Evolutionary conservation across 345 rosid genomes (phyloP), one percentile per base, ranked within the genome.

Genomic region (Moringa oleifera): DNA sequence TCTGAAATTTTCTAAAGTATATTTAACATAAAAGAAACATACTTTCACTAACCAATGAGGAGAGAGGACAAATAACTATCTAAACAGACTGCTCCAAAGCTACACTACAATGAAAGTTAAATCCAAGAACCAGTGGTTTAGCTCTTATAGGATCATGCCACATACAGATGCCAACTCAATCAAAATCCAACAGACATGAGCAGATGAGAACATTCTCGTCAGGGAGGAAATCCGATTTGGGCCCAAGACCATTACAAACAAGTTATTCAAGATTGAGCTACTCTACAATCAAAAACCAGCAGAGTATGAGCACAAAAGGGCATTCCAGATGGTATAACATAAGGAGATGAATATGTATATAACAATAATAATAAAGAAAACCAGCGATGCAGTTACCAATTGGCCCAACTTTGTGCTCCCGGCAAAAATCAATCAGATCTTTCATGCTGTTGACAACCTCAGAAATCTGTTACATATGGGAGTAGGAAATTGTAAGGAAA

Each of bases 401-500:
- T 0, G 95, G 89, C 64, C 95, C 95, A 53, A 50, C 74, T 75
- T 87, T 79, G 54, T 73, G 63, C 59, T 87, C 88, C 62, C 72
- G 83, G 61, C 92, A 94, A 80, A 90, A 82, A 75, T 81, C 89
- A 57, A 94, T 85, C 72, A 94, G 77, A 77, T 94, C 99, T 79
- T 85, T 85, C 89, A 85, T 85, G 79, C 90, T 81, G 69, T 73
- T 81, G 67, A 87, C 90, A 73, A 87, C 95, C 85, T 87, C 95
- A 21, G 95, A 82, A 36, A 87, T 87, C 95, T 87, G 72, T 33
- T 52, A 70, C 20, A 69, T 57, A 70, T 22, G 17, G 65, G 25
- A 51, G 69, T 55, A 46, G 22, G 16, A 21, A 56, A 47, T 11
- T 41, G 21, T 18, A 58, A n/a, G 17, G 10, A 13, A 31, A 33